These are phyloP conservation scores for Aphanomyces invadans DNA, from an alignment of 352 stramenopile species.

Conservation along the genomic window DNA sequence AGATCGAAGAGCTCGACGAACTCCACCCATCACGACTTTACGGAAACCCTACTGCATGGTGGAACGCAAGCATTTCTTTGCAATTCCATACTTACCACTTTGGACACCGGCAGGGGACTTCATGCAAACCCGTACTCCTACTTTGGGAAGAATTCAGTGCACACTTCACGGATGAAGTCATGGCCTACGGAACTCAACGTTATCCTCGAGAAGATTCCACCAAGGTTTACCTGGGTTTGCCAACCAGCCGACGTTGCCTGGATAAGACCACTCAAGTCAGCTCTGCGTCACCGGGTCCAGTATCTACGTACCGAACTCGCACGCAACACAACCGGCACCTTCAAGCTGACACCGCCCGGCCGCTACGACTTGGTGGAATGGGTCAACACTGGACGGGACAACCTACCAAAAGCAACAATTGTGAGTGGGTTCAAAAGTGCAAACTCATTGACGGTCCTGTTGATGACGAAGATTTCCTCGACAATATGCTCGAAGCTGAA, in stretches of 20 bases:
- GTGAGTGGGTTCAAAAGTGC: constrained; percentile 13
- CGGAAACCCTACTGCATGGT: constrained; percentile 31
- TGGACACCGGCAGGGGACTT: not conserved
- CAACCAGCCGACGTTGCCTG: constrained; percentile 10
- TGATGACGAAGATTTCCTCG: not conserved
- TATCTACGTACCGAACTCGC: constrained; percentile 11
- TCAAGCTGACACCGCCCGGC: constrained; percentile 1
- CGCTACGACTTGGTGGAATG: constrained; percentile 6
- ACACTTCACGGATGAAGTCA: constrained; percentile 13
- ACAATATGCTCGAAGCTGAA: not conserved
- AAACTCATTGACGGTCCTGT: not conserved
- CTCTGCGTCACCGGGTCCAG: constrained; percentile 2
- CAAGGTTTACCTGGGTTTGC: constrained; percentile 12
- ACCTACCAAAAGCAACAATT: constrained; percentile 14
- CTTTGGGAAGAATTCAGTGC: constrained; percentile 20
- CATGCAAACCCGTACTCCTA: constrained; percentile 8
- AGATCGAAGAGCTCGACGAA: constrained; percentile 25
- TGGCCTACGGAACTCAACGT: constrained; percentile 3
- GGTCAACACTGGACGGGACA: not conserved
- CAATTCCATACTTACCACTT: constrained; percentile 28
- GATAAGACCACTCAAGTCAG: not conserved
- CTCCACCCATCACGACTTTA: constrained; percentile 25
- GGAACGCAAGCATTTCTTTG: constrained; percentile 29
- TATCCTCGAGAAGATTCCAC: constrained; percentile 8
- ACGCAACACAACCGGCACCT: not conserved